Base-by-base conservation (phyloP, 2,329 filamentous ascomycete genomes). In the Cercospora berteroae region DNA sequence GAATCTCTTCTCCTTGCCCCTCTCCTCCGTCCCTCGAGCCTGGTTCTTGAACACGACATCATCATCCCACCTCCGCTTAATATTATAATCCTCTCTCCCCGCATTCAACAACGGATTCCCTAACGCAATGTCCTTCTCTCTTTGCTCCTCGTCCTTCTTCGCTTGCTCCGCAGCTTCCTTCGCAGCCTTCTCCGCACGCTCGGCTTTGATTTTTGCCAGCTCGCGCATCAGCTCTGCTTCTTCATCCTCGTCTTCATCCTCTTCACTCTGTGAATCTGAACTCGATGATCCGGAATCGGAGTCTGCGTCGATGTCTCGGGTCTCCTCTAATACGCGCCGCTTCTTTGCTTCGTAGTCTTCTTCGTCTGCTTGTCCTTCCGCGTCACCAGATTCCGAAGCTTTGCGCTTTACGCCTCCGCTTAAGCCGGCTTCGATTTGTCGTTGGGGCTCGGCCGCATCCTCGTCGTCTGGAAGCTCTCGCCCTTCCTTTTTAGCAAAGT, bases 31-130 rank as follows among this genome's bases (percentile, higher is more conserved):
- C 8, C 94, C 95, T 67, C 95, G 87, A 36, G 94, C 95, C 82
- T 99, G 95, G 80, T 99, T 99, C 84, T 97, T 98, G 83, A 99
- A 99, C 2, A 99, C 94, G 12, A 99, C 95, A 78, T 99, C 95
- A 75, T 99, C 95, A 74, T 99, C 95, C 95, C 95, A 99, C 74
- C 94, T 82, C 73, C 92, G 84, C 85, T 97, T 97, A 76, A 97
- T 89, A 67, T 90, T 93, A 78, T 96, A 98, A 74, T 97, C 93
- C 57, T 74, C 70, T 78, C 92, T 91, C n/a, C 61, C 65, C 0
- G 85, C 78, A 74, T 98, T 97, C 65, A 99, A 86, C 61, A 99
- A 82, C 44, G 95, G 95, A 78, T 99, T 99, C 6, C 95, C 95
- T 50, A 91, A 83, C 39, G 95, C 94, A 75, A 98, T 96, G 75